Evolutionary conservation across 768 basidiomycete species (phyloP).

Genomic region (Phylloporus sp.): DNA sequence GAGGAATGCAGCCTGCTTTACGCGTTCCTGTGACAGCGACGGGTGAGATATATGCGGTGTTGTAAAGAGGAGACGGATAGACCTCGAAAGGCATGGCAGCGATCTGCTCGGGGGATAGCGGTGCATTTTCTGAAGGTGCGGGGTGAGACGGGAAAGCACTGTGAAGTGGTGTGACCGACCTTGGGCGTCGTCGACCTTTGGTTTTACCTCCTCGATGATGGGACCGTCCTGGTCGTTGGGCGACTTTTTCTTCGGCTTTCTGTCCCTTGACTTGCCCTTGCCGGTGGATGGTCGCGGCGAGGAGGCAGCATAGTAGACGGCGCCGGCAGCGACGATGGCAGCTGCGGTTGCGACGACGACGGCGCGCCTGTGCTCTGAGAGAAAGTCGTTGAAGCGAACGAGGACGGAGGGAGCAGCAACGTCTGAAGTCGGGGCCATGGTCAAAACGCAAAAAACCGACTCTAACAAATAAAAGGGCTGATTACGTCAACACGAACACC

Average conservation of each 20-base stretch:
- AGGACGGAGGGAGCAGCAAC: conserved; percentile 32
- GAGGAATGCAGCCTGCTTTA: conserved; percentile 53
- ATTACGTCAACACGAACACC: conserved; percentile 35
- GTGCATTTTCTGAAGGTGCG: conserved; percentile 35
- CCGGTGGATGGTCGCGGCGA: conserved; percentile 30
- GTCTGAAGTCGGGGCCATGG: conserved; percentile 21
- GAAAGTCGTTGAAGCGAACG: conserved; percentile 63
- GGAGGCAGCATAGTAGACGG: conserved; percentile 64
- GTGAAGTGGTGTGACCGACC: conserved; percentile 19
- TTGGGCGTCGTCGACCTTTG: conserved; percentile 36
- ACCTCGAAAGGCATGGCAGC: conserved; percentile 56
- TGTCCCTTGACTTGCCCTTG: conserved; percentile 47
- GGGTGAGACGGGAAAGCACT: conserved; percentile 1
- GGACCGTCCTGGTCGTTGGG: conserved; percentile 63
- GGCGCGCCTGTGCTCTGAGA: conserved; percentile 76
- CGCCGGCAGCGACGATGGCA: conserved; percentile 64
- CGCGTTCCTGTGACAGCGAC: conserved; percentile 49
- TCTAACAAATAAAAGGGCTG: no score
- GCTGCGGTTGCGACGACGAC: conserved; percentile 68
- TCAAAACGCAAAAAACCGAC: background rate
- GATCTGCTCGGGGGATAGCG: conserved; percentile 51
- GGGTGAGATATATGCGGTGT: conserved; percentile 5
- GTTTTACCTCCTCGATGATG: conserved; percentile 69
- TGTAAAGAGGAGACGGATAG: conserved; percentile 9
- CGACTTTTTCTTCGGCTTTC: conserved; percentile 47